phyloP scores from a whole-genome alignment of 2,329 filamentous ascomycete genomes.

The Lasiodiplodia hormozganensis region DNA sequence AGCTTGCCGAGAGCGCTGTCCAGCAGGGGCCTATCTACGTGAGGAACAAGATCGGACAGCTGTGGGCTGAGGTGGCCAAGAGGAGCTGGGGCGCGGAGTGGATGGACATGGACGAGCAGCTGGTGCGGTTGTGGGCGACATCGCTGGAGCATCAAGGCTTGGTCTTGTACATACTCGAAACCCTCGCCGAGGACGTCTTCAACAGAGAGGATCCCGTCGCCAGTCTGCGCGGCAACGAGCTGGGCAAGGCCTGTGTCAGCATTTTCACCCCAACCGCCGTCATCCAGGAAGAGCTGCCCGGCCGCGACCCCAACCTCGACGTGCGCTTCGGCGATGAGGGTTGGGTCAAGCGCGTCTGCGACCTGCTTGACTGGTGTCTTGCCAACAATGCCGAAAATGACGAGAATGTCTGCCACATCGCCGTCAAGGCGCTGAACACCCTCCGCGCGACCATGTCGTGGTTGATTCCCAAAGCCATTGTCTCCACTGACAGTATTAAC shows the following conservation, averaged over 20 bases:
- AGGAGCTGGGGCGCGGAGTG: conserved; percentile 91
- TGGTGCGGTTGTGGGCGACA: conserved; percentile 79
- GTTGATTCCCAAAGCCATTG: conserved; percentile 84
- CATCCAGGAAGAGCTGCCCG: conserved; percentile 76
- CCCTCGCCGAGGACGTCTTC: conserved; percentile 92
- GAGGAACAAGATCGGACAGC: conserved; percentile 89
- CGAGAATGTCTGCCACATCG: conserved; percentile 72
- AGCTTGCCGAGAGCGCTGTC: conserved; percentile 75
- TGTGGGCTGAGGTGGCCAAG: conserved; percentile 96
- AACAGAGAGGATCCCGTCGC: conserved; percentile 88
- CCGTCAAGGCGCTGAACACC: conserved; percentile 77
- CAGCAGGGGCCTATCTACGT: conserved; percentile 80
- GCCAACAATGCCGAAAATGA: conserved; percentile 69
- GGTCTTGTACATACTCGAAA: conserved; percentile 87
- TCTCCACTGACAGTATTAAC: conserved; percentile 55
- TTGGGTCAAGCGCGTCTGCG: conserved; percentile 81
- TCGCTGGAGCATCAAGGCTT: conserved; percentile 77
- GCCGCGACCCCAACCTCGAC: conserved; percentile 70
- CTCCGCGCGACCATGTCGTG: conserved; percentile 83
- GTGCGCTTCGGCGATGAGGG: conserved; percentile 82
- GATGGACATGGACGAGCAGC: conserved; percentile 89
- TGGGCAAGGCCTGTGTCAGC: conserved; percentile 91
- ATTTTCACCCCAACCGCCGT: conserved; percentile 85
- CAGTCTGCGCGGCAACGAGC: conserved; percentile 78
- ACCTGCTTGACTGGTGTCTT: conserved; percentile 76